These are phyloP conservation scores for Obelidium mucronatum DNA, from an alignment of 192 early-diverging fungal genomes.

Conservation along the genomic window DNA sequence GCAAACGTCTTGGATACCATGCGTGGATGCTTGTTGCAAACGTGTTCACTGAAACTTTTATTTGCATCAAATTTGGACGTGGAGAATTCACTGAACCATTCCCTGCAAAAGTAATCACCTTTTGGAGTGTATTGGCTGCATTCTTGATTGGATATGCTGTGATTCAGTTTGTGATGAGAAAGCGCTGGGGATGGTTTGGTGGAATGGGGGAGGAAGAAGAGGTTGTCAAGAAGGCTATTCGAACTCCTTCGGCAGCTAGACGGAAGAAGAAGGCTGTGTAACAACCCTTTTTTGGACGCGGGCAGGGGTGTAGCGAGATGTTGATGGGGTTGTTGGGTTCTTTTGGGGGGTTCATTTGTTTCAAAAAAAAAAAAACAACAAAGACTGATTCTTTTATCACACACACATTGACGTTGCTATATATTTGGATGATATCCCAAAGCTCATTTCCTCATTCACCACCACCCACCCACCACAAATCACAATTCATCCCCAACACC, in stretches of 20 bases:
- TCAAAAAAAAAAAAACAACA: neutral
- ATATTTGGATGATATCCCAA: too few relatives aligned
- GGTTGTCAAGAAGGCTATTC: neutral
- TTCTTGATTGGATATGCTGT: slow-evolving; percentile 74
- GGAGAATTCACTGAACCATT: slow-evolving; percentile 86
- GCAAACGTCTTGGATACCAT: slow-evolving; percentile 91
- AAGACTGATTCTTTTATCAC: neutral
- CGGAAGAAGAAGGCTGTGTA: too few relatives aligned
- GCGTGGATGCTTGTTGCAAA: slow-evolving; percentile 90
- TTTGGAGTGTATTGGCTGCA: slow-evolving; percentile 74
- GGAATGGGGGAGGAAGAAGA: neutral
- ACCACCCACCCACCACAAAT: neutral
- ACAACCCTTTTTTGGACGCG: too few relatives aligned
- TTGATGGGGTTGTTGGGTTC: too few relatives aligned
- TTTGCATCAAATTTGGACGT: slow-evolving; percentile 86
- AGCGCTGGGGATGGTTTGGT: slow-evolving; percentile 24
- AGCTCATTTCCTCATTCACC: too few relatives aligned
- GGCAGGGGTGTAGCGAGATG: too few relatives aligned
- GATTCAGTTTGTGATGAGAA: slow-evolving; percentile 71
- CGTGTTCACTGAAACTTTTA: slow-evolving; percentile 90
- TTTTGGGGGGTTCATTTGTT: too few relatives aligned
- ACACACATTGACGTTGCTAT: too few relatives aligned
- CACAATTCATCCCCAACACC: neutral
- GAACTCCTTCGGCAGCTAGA: too few relatives aligned
- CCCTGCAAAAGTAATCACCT: slow-evolving; percentile 71